Evolutionary conservation across 2,329 filamentous ascomycete genomes (phyloP).

Genomic region (Xylariaceae sp.): DNA sequence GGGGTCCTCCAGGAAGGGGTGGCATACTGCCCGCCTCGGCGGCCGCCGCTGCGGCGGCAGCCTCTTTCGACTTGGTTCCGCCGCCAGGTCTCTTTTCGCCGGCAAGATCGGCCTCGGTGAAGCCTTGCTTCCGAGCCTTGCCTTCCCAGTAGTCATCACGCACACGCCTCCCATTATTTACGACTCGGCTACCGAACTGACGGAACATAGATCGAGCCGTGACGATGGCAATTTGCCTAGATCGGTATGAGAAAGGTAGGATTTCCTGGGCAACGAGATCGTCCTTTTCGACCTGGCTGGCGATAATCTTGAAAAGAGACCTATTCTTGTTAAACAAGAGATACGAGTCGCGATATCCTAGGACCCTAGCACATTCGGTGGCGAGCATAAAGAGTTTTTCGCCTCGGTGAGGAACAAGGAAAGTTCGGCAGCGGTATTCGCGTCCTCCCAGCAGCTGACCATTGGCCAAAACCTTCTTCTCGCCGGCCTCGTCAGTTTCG

Average conservation of each 20-base stretch:
- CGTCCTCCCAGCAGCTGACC: constrained; percentile 77
- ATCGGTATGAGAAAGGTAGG: constrained; percentile 92
- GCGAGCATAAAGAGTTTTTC: constrained; percentile 98
- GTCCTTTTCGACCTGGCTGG: constrained; percentile 92
- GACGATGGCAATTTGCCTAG: constrained; percentile 97
- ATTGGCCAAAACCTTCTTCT: constrained; percentile 84
- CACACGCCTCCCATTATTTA: constrained; percentile 81
- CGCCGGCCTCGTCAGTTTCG: constrained; percentile 86
- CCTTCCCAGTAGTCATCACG: constrained; percentile 98
- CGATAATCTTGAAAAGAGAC: constrained; percentile 95
- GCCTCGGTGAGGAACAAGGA: constrained; percentile 82
- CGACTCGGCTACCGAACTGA: constrained; percentile 92
- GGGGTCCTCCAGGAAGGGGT: constrained; percentile 56
- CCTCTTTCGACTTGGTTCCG: constrained; percentile 80
- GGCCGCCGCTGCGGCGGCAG: constrained; percentile 69
- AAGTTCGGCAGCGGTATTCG: constrained; percentile 89
- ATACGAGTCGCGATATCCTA: constrained; percentile 96
- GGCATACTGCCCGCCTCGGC: constrained; percentile 60
- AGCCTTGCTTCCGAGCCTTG: constrained; percentile 94
- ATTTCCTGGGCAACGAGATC: constrained; percentile 93
- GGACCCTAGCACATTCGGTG: constrained; percentile 89
- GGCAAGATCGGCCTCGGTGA: constrained; percentile 92
- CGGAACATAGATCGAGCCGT: constrained; percentile 98
- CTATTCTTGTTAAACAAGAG: constrained; percentile 97
- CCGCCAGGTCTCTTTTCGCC: constrained; percentile 95